Base-by-base conservation (phyloP, 1,139 yeast genomes). In the Kodamaea sp. region DNA sequence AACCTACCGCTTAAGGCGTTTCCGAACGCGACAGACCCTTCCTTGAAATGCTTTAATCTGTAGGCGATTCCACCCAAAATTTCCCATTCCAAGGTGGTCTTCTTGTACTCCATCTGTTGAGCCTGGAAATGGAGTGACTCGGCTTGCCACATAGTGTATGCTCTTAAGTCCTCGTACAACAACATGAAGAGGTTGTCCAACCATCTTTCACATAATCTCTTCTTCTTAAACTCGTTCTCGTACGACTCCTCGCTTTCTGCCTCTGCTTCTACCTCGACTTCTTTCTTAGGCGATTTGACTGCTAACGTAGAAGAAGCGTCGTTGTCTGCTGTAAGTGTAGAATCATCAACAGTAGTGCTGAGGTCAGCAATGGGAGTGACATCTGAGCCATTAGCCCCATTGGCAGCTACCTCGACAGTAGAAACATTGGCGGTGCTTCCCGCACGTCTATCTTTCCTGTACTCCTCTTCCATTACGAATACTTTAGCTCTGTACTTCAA, bases 401-500 rank as follows among this genome's bases (percentile, higher is more conserved):
- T 26, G 21, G 18, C 12, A 12, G 15, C 22, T 15, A 15, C 28
- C 15, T 12, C 18, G 22, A 18, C 11, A 8, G 14, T 11, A 6
- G 15, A 19, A 26, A 7, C 18, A n/a, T 14, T 12, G 15, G 8
- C 18, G 4, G 28, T 16, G 9, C 21, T 9, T 18, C 21, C 21
- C 4, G 28, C 15, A 24, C 33, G 24, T 39, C 60, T 61, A 39
- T 73, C 80, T 46, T 72, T 72, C 28, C 78, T 62, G 48, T 86
- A 87, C 54, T 92, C 98, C 42, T 85, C 92, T 57, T 90, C 97
- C 98, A 92, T 92, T 21, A 92, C 92, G 59, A 92, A 92, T 1
- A 88, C 89, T 38, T 80, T 76, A 3, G 96, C 86, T 48, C 98
- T 77, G 38, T 82, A 70, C 49, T 78, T 77, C 53, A 92, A 70